These are phyloP conservation scores for Naganishia liquefaciens DNA, from an alignment of 1,284 basidiomycete genomes.

Conservation along the genomic window DNA sequence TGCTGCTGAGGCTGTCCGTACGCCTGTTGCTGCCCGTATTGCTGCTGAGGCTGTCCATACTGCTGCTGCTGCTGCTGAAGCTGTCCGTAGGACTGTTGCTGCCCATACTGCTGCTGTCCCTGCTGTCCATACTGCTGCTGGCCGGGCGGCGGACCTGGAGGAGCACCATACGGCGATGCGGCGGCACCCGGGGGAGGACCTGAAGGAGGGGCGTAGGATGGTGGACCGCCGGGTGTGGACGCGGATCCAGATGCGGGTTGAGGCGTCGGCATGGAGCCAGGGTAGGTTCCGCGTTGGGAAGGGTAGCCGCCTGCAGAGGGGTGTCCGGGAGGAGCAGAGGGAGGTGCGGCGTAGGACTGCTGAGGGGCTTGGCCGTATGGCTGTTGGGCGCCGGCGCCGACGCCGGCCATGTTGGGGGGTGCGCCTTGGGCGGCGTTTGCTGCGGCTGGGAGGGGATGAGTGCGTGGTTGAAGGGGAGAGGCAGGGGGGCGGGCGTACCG, in stretches of 20 bases:
- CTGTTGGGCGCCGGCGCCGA: slow-evolving; percentile 29
- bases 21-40: slow-evolving; percentile 32
- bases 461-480: slow-evolving; percentile 11
- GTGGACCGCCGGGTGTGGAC: not conserved
- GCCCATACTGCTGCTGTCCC: slow-evolving; percentile 36
- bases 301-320: slow-evolving; percentile 30
- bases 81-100: slow-evolving; percentile 34
- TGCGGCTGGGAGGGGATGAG: slow-evolving; percentile 33
- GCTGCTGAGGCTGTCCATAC: slow-evolving; percentile 37
- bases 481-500: slow-evolving; percentile 18
- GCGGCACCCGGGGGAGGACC: slow-evolving; percentile 37
- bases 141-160: slow-evolving; percentile 39
- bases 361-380: slow-evolving; percentile 37
- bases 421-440: slow-evolving; percentile 4
- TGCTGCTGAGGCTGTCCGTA: slow-evolving; percentile 37
- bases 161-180: slow-evolving; percentile 36
- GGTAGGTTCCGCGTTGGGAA: slow-evolving; percentile 24
- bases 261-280: slow-evolving; percentile 9
- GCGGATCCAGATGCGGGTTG: too few relatives aligned
- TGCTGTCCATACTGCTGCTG: slow-evolving; percentile 15
- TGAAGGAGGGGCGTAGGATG: slow-evolving; percentile 24
- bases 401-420: slow-evolving; percentile 9
- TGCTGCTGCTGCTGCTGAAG: slow-evolving; percentile 27
- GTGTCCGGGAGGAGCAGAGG: slow-evolving; percentile 21
- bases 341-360: slow-evolving; percentile 28